Evolutionary conservation across 768 basidiomycete species (phyloP), one percentile per base, ranked within the genome.

Genomic region (Psilocybe tampanensis): DNA sequence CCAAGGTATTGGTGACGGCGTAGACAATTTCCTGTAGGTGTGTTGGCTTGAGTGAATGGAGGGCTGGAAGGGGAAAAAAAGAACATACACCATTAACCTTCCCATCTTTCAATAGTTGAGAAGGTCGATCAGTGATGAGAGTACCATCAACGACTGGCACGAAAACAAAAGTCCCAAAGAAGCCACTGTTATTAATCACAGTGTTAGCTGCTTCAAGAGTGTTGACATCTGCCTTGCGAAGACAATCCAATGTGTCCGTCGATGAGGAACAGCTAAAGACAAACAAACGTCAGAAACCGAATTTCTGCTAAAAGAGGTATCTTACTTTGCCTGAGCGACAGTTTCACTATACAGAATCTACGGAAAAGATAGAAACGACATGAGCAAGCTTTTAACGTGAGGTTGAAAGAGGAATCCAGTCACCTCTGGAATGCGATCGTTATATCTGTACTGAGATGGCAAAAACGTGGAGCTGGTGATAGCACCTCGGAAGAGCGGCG

Each of bases 141-240:
- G 63, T 69, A 2, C 78, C 81, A 60, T 82, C 81, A 2, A 83
- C 72, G 22, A 83, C 80, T 0, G 81, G 80, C 9, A 72, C 69
- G 36, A 77, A 78, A 5, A 66, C 59, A 32, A 68, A 77, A 2
- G 74, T 76, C 0, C 76, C 77, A 51, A 60, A 78, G 64, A 81
- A 77, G 6, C 61, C 73, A 22, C 65, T 65, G 0, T 2, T 11
- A 6, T 64, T 65, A 12, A 80, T 58, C 8, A 72, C 47, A 1
- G 44, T 19, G 55, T 81, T 81, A 7, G 65, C 67, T 7, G 52
- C 54, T 52, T 75, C 65, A 2, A 83, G 68, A 2, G 54, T 54
- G 6, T 55, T 58, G 8, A 63, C 65, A 9, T 77, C 68, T 3
- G 66, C 64, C 4, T 61, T 55, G 29, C 79, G 76, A 21, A 83